A percentile compares a stretch with the other conserved stretches of the same genome.
phyloP scores from a whole-genome alignment of 1,139 yeast species.

The Kazachstania sp. region DNA sequence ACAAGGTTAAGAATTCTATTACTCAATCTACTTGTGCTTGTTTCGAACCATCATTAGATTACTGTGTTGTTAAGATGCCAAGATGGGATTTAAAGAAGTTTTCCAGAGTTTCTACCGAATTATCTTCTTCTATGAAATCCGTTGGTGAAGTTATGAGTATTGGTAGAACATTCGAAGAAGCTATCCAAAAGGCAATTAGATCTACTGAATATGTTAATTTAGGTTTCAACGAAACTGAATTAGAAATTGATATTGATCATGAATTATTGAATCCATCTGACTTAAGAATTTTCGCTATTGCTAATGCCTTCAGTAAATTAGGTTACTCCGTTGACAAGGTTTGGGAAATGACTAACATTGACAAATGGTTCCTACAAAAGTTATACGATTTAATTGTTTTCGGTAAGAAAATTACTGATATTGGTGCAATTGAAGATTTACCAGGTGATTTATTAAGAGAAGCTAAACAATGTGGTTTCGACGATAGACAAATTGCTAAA shows the following conservation, averaged over 20 bases:
- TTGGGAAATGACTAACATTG: slow-evolving; percentile 87
- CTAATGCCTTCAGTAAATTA: slow-evolving; percentile 68
- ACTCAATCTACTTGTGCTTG: slow-evolving; percentile 94
- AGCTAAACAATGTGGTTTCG: slow-evolving; percentile 96
- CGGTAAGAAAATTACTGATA: slow-evolving; percentile 54
- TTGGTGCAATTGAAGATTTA: slow-evolving; percentile 51
- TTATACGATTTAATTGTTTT: slow-evolving; percentile 63
- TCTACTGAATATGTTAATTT: slow-evolving; percentile 91
- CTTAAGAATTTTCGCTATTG: slow-evolving; percentile 92
- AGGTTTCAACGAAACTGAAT: slow-evolving; percentile 84
- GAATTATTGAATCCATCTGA: slow-evolving; percentile 95
- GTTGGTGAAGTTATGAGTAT: slow-evolving; percentile 99
- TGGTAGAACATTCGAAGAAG: slow-evolving; percentile 97
- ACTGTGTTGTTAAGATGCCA: slow-evolving; percentile 96
- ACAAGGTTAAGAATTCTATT: slow-evolving; percentile 87
- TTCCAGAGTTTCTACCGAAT: slow-evolving; percentile 79
- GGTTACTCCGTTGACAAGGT: slow-evolving; percentile 90
- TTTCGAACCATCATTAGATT: slow-evolving; percentile 96
- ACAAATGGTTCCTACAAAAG: slow-evolving; percentile 94
- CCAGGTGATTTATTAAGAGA: slow-evolving; percentile 58
- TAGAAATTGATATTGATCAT: slow-evolving; percentile 82
- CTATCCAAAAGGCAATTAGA: slow-evolving; percentile 95
- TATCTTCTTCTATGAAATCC: slow-evolving; percentile 94
- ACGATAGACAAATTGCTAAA: slow-evolving; percentile 92
- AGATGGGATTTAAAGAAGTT: slow-evolving; percentile 98